Conservation (phyloP, 1,284 basidiomycete genomes). For the Prillingera fragicola region DNA sequence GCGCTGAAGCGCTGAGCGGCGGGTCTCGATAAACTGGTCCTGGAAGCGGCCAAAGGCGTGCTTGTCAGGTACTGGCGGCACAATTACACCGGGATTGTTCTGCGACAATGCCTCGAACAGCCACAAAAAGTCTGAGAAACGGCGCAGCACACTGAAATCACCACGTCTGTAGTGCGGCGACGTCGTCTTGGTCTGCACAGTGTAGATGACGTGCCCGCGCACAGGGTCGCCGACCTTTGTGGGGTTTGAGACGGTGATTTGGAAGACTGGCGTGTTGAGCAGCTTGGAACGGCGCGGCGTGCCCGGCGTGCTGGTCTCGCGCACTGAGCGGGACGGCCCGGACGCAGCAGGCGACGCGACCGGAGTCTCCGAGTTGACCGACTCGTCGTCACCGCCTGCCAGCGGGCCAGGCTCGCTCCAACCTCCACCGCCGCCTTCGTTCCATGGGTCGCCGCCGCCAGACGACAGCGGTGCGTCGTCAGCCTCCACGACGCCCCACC, state of each 20-base stretch:
- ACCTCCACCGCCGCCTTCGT: conserved; percentile 14
- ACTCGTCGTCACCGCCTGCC: conserved; percentile 1
- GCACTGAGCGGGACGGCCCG: not conserved
- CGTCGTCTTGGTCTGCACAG: conserved; percentile 82
- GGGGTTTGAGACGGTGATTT: conserved; percentile 83
- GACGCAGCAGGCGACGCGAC: not conserved
- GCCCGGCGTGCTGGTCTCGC: conserved; percentile 7
- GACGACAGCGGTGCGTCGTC: conserved; percentile 19
- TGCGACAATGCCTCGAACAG: conserved; percentile 79
- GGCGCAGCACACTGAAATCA: conserved; percentile 80
- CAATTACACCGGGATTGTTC: conserved; percentile 95
- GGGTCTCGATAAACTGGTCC: conserved; percentile 76
- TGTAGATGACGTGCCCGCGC: conserved; percentile 88
- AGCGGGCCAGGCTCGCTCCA: conserved; percentile 23
- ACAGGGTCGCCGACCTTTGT: conserved; percentile 90
- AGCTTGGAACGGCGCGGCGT: conserved; percentile 19
- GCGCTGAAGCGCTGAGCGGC: conserved; percentile 75
- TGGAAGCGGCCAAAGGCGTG: conserved; percentile 84
- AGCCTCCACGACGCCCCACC: conserved; percentile 20
- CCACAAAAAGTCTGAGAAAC: conserved; percentile 98
- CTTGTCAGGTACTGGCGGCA: conserved; percentile 95
- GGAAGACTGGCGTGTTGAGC: conserved; percentile 49
- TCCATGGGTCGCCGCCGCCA: conserved; percentile 7
- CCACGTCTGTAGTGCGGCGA: conserved; percentile 74
- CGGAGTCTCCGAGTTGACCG: not conserved